phyloP scores from a whole-genome alignment of 352 stramenopile species.

The Globisporangium cederbergense region DNA sequence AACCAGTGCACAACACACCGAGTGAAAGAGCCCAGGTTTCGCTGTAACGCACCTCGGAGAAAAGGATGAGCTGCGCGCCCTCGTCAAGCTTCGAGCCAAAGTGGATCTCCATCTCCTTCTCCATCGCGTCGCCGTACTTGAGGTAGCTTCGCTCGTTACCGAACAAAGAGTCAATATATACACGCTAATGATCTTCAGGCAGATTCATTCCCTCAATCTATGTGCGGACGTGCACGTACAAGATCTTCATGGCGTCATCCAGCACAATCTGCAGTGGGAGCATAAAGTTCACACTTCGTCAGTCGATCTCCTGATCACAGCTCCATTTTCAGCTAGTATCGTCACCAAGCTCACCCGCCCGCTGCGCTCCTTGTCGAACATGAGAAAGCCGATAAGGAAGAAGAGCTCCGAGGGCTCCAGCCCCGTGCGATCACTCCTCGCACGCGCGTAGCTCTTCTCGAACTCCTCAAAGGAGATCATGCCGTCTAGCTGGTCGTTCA shows the following conservation, averaged over 20 bases:
- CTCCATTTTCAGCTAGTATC: not conserved
- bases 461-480: constrained; percentile 75
- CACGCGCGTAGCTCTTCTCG: constrained; percentile 65
- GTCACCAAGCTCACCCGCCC: constrained; percentile 21
- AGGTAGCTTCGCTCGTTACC: constrained; percentile 33
- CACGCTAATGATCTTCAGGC: not conserved
- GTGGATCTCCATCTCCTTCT: constrained; percentile 73
- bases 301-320: too few species aligned
- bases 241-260: constrained; percentile 76
- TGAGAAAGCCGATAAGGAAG: constrained; percentile 82
- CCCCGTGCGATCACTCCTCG: constrained; percentile 54
- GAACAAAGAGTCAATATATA: constrained; percentile 9
- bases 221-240: constrained; percentile 28
- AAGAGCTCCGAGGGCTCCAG: constrained; percentile 75
- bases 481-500: constrained; percentile 77
- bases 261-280: constrained; percentile 47
- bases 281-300: not conserved
- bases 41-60: constrained; percentile 35
- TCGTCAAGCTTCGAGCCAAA: constrained; percentile 65
- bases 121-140: constrained; percentile 78
- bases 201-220: too few species aligned
- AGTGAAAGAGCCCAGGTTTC: not conserved
- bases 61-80: constrained; percentile 61
- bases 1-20: not conserved
- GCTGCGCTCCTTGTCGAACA: constrained; percentile 72